phyloP scores from a whole-genome alignment of 1,139 yeast genomes.

The Yamadazyma atlantica region DNA sequence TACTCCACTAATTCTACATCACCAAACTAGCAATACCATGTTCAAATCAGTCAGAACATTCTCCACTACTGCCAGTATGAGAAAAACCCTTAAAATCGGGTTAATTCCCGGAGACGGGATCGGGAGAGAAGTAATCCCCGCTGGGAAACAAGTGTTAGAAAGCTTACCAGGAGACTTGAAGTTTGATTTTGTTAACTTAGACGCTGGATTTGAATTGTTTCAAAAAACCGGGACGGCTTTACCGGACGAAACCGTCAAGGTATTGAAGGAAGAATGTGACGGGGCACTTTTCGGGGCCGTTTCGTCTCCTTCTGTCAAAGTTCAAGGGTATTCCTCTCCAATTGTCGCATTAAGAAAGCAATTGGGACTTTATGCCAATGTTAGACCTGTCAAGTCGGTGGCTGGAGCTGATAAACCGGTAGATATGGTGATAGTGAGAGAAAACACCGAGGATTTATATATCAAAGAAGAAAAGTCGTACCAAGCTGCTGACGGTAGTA shows the following conservation, averaged over 20 bases:
- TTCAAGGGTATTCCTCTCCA: constrained; percentile 95
- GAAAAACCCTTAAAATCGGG: constrained; percentile 45
- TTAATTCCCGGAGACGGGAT: constrained; percentile 98
- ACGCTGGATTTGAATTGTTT: constrained; percentile 94
- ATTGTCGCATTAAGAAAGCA: constrained; percentile 96
- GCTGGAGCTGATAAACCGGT: constrained; percentile 82
- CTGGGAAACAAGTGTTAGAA: constrained; percentile 84
- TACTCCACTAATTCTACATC: not conserved
- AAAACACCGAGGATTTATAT: constrained; percentile 95
- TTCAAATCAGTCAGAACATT: constrained; percentile 29
- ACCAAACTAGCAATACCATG: too few relatives aligned
- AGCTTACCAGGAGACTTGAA: constrained; percentile 76
- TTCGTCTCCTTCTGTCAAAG: constrained; percentile 90
- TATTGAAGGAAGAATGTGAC: constrained; percentile 81
- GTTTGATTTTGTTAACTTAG: constrained; percentile 82
- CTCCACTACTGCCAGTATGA: constrained; percentile 30
- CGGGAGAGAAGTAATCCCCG: constrained; percentile 95
- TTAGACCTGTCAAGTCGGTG: constrained; percentile 95
- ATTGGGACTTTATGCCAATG: constrained; percentile 92
- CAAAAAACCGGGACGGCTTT: constrained; percentile 91
- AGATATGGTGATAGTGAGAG: constrained; percentile 97
- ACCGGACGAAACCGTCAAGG: constrained; percentile 86
- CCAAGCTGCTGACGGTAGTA: constrained; percentile 68
- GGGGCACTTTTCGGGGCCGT: constrained; percentile 99
- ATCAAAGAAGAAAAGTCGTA: constrained; percentile 86